Percentiles rank a stretch among this genome's conserved stretches.
These are phyloP conservation scores for Lasiosphaeria hispida DNA, from an alignment of 495 filamentous ascomycete species.

Conservation along the genomic window DNA sequence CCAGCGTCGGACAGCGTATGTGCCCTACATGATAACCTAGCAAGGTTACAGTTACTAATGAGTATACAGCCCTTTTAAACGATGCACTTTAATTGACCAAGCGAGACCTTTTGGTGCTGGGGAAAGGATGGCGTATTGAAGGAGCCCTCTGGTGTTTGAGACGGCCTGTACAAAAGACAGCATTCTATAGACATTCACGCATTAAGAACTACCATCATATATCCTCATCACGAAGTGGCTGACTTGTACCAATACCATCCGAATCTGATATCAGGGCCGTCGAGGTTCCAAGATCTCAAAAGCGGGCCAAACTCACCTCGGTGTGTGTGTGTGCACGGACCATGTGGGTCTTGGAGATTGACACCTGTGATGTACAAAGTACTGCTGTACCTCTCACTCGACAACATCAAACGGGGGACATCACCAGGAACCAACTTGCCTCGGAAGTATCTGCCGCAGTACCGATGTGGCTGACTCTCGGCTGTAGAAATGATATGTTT, in stretches of 20 bases:
- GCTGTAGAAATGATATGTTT: not conserved
- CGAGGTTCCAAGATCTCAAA: too few species aligned
- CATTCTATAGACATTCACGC: constrained; percentile 19
- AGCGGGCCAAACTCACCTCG: too few species aligned
- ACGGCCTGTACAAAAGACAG: constrained; percentile 23
- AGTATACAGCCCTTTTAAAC: constrained; percentile 44
- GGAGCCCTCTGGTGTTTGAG: not conserved
- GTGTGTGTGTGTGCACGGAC: constrained; percentile 9
- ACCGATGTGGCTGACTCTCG: too few species aligned
- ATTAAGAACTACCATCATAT: not conserved
- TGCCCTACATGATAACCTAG: not conserved
- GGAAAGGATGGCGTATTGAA: constrained; percentile 11
- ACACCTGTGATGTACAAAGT: constrained; percentile 3
- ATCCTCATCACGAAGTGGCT: too few species aligned
- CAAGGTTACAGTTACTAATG: not conserved
- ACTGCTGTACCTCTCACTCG: too few species aligned
- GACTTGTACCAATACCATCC: too few species aligned
- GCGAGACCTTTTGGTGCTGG: constrained; percentile 8
- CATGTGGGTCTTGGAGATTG: not conserved
- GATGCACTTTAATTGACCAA: not conserved
- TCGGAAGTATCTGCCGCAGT: too few species aligned
- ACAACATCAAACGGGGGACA: too few species aligned
- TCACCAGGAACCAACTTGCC: too few species aligned
- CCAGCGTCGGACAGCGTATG: constrained; percentile 59
- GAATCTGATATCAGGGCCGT: too few species aligned